A percentile compares a stretch with the other conserved stretches of the same genome.
Conservation (phyloP, 805 yeast species). For the Lachancea meyersii region DNA sequence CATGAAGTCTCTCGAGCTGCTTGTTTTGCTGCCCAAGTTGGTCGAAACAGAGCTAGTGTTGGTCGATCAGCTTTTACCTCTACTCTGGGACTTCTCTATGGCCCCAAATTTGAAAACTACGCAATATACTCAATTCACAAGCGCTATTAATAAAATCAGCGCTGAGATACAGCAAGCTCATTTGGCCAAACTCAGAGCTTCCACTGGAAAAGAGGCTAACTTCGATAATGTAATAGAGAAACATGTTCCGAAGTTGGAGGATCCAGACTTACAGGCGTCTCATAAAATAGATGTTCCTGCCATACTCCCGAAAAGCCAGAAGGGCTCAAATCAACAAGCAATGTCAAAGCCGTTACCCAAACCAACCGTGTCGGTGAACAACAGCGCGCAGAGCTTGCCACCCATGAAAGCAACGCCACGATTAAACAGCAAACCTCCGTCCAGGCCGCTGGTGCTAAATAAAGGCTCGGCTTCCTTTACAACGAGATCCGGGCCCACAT, state of each 20-base stretch:
- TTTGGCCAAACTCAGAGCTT: constrained; percentile 29
- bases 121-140: constrained; percentile 39
- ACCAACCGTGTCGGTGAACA: neutral
- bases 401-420: neutral
- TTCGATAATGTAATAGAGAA: constrained; percentile 24
- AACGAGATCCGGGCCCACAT: neutral
- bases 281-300: constrained; percentile 21
- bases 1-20: constrained; percentile 41
- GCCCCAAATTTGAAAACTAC: constrained; percentile 37
- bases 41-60: constrained; percentile 44
- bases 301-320: constrained; percentile 20
- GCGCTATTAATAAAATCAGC: constrained; percentile 38
- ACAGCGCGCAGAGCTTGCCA: neutral
- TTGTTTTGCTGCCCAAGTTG: constrained; percentile 32
- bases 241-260: constrained; percentile 16
- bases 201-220: constrained; percentile 18
- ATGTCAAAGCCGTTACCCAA: constrained; percentile 1
- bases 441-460: constrained; percentile 7
- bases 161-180: constrained; percentile 41
- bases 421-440: neutral
- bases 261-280: constrained; percentile 23
- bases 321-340: neutral
- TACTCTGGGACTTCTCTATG: constrained; percentile 45
- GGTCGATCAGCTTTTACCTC: constrained; percentile 50
- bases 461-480: constrained; percentile 5